Base-by-base conservation (phyloP, 2,329 filamentous ascomycete genomes). In the Aspergillus sp. region DNA sequence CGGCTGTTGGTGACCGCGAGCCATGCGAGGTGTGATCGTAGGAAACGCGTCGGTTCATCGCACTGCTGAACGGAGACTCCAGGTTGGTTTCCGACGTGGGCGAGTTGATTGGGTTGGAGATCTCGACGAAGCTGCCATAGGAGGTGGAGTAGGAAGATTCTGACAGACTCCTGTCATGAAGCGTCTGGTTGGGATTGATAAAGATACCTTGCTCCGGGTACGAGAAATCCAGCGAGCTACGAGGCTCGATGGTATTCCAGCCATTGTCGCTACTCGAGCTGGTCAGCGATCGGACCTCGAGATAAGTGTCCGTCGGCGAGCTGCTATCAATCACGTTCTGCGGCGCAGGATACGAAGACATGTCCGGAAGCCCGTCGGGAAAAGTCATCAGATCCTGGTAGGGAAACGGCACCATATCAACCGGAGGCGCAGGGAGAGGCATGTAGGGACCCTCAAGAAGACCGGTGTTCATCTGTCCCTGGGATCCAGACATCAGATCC, bases 171-270 rank as follows among this genome's bases (percentile, higher is more conserved):
- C 90, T 82, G 59, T 95, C 78, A 70, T 96, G 91, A 40, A 97
- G 74, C 1, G 90, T 94, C 70, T 95, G 87, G 49, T 85, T 82
- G 2, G 91, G 91, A 68, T 96, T 95, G 75, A 95, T 94, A 60
- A 95, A 90, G 53, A 87, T 83, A 10, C 72, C 71, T 46, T 70
- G 71, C 33, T 83, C 74, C 37, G 78, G 74, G 54, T 77, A 76
- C 39, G 79, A 81, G 30, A 79, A 77, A 54, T 91, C 86, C 54
- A 86, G 82, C 32, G 83, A 85, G 48, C 81, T 83, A 47, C 83
- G 83, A 62, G 82, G 79, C 52, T 93, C 87, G 45, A 96, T 83
- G 53, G 86, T 80, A 40, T 81, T 82, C 90, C 90, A 97, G 45
- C 88, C 88, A 56, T 90, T 88, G 56, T 94, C 90, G 59, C 86